phyloP scores from a whole-genome alignment of 108 stramenopile genomes.

The Cyclotella kingstonii region DNA sequence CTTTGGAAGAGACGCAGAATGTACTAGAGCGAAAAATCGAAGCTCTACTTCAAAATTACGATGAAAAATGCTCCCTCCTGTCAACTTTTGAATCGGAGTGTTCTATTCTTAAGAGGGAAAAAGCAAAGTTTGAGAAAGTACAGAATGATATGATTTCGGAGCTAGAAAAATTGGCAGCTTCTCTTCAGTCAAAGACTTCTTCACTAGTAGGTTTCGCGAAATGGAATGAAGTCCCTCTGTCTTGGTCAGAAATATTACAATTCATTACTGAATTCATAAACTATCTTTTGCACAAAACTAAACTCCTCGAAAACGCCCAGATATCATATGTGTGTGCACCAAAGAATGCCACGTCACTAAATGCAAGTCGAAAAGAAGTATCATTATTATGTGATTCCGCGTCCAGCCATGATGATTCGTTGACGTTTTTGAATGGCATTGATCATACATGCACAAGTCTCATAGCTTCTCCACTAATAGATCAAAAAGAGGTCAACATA shows the following conservation, averaged over 20 bases:
- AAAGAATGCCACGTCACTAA: too few relatives aligned
- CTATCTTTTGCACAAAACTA: too few relatives aligned
- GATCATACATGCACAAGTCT: background rate
- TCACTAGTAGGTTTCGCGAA: slow-evolving; percentile 14
- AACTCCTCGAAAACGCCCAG: too few relatives aligned
- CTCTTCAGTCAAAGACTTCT: slow-evolving; percentile 6
- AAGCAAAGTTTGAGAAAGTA: slow-evolving; percentile 9
- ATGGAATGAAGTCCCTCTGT: slow-evolving; percentile 4
- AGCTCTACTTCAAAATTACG: slow-evolving; percentile 17
- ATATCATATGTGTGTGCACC: too few relatives aligned
- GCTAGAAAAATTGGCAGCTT: slow-evolving; percentile 11
- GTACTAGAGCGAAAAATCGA: slow-evolving; percentile 15
- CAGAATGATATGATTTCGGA: slow-evolving; percentile 17
- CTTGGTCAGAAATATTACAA: slow-evolving; percentile 28
- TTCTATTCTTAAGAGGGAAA: slow-evolving; percentile 23
- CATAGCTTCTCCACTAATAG: slow-evolving; percentile 4
- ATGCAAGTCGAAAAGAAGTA: slow-evolving; percentile 8
- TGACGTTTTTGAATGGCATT: slow-evolving; percentile 15
- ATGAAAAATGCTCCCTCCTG: slow-evolving; percentile 9
- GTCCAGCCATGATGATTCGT: too few relatives aligned
- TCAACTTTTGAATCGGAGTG: slow-evolving; percentile 16
- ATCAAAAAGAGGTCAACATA: slow-evolving; percentile 5
- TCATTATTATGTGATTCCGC: too few relatives aligned
- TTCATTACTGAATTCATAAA: slow-evolving; percentile 24
- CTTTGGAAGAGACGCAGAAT: slow-evolving; percentile 24